Evolutionary conservation across 2,329 filamentous ascomycete genomes (phyloP).

Genomic region (Dichotomopilus funicola): DNA sequence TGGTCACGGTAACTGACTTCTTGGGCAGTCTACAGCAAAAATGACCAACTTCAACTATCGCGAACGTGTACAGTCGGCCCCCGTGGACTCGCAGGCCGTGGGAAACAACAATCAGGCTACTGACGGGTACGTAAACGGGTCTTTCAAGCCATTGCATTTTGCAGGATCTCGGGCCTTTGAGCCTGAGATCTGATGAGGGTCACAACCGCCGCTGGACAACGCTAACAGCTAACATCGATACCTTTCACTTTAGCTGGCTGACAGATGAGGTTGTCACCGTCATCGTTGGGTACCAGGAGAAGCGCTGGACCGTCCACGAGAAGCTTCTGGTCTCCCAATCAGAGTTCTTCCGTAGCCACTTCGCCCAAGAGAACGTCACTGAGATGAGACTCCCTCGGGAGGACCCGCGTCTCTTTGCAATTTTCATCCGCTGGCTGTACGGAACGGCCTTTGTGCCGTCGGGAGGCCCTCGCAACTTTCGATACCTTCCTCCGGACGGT

Average conservation of each 20-base stretch:
- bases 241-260: constrained; percentile 14
- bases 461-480: constrained; percentile 14
- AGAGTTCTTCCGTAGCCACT: constrained; percentile 17
- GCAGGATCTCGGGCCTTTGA: neutral
- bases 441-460: constrained; percentile 19
- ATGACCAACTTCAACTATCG: too few relatives aligned
- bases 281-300: constrained; percentile 14
- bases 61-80: too few relatives aligned
- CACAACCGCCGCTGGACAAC: neutral
- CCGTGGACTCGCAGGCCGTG: too few relatives aligned
- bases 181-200: neutral
- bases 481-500: constrained; percentile 15
- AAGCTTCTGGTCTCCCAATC: constrained; percentile 20
- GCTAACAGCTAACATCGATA: neutral
- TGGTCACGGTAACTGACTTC: too few relatives aligned
- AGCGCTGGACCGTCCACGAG: constrained; percentile 20
- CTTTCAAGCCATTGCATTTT: too few relatives aligned
- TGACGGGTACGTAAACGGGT: too few relatives aligned
- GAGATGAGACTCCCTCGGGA: constrained; percentile 18
- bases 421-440: constrained; percentile 23
- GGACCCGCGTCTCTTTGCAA: constrained; percentile 20
- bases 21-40: too few relatives aligned
- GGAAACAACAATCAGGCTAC: too few relatives aligned
- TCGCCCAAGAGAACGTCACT: neutral
- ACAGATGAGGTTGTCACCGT: constrained; percentile 20